Evolutionary conservation across 177 flowering plant genomes (phyloP).

Genomic region (Telopea speciosissima): DNA sequence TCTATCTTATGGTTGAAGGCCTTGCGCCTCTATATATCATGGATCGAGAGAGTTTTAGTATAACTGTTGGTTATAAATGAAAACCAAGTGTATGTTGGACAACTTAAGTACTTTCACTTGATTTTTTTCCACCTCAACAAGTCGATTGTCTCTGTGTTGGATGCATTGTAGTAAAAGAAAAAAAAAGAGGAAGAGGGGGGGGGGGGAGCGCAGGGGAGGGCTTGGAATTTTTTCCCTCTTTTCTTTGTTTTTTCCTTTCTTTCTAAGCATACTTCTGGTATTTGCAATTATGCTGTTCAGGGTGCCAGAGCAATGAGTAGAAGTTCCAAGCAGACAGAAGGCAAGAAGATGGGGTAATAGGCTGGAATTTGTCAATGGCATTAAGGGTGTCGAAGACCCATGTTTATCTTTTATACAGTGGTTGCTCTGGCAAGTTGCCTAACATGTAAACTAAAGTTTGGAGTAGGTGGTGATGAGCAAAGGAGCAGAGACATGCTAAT

Average conservation of each 20-base stretch:
- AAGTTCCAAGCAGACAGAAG: slow-evolving; percentile 10
- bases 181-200: no score
- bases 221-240: no score
- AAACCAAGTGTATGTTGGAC: no score
- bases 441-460: background rate
- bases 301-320: slow-evolving; percentile 4
- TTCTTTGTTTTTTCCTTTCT: background rate
- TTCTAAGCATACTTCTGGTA: background rate
- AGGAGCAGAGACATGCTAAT: background rate
- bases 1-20: no score
- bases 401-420: background rate
- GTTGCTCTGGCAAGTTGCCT: slow-evolving; percentile 6
- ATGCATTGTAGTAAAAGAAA: no score
- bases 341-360: slow-evolving; percentile 4
- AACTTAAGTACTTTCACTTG: no score
- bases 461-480: slow-evolving; percentile 1
- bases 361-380: slow-evolving; percentile 9
- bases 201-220: no score
- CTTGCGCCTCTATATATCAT: no score
- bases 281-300: slow-evolving; percentile 5
- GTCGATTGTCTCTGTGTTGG: no score
- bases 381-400: background rate
- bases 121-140: background rate
- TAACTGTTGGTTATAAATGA: no score
- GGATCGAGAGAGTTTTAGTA: no score